A percentile compares a stretch with the other conserved stretches of the same genome.
phyloP scores from a whole-genome alignment of 2,329 filamentous ascomycete species.

The Xylaria sp. region DNA sequence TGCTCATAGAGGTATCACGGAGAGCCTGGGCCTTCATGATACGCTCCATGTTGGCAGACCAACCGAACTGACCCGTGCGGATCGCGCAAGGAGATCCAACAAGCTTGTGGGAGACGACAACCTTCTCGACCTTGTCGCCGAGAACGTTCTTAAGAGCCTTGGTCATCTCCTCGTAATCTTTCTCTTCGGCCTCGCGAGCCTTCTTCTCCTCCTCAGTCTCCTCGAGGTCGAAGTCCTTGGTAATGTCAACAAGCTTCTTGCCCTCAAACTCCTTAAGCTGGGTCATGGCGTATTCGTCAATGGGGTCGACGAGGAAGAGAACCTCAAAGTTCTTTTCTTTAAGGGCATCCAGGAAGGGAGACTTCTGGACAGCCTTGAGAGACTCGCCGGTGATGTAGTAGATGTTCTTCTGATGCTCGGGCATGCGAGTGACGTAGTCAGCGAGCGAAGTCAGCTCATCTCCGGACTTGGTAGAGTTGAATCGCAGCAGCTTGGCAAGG shows the following conservation, averaged over 20 bases:
- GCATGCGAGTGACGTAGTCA: conserved; percentile 99
- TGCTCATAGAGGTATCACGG: conserved; percentile 99
- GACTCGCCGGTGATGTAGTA: conserved; percentile 99
- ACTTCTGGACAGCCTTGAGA: conserved; percentile 97
- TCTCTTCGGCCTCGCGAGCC: conserved; percentile 93
- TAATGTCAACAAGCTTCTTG: conserved; percentile 99
- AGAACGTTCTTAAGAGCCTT: conserved; percentile 99
- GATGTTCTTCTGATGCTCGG: conserved; percentile 99
- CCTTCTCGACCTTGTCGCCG: conserved; percentile 99
- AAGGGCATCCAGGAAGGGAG: conserved; percentile 97
- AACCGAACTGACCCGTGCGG: conserved; percentile 99
- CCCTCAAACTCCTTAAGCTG: conserved; percentile 99
- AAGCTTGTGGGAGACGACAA: conserved; percentile 98
- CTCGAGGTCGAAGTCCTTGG: conserved; percentile 99
- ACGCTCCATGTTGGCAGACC: conserved; percentile 99
- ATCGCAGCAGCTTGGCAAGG: conserved; percentile 98
- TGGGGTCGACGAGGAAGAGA: conserved; percentile 98
- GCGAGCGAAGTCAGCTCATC: conserved; percentile 93
- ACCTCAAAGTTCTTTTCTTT: conserved; percentile 99
- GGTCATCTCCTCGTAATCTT: conserved; percentile 93
- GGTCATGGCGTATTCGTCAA: conserved; percentile 99
- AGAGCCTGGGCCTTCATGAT: conserved; percentile 99
- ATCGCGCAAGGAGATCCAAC: conserved; percentile 95
- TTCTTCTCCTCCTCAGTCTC: conserved; percentile 99
- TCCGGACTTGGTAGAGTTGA: conserved; percentile 98